phyloP scores from a whole-genome alignment of 2,329 filamentous ascomycete genomes.

The Monilinia polystroma region DNA sequence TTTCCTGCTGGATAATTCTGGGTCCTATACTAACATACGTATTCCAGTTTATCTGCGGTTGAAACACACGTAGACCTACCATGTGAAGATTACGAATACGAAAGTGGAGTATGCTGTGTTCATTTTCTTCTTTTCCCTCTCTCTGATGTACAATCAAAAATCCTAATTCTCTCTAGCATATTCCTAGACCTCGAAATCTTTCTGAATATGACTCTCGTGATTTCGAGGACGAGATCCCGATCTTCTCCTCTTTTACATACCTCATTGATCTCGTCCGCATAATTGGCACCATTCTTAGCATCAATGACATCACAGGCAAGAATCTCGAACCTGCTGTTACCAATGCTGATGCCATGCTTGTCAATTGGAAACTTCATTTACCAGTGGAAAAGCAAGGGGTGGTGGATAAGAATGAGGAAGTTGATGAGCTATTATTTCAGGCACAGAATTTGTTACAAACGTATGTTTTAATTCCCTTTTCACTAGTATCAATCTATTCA shows the following conservation, averaged over 20 bases:
- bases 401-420: conserved; percentile 42
- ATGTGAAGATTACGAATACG: conserved; percentile 46
- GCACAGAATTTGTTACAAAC: conserved; percentile 42
- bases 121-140: conserved; percentile 13
- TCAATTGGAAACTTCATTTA: conserved; percentile 44
- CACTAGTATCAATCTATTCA: neutral
- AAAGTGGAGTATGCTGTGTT: conserved; percentile 41
- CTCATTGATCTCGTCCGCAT: conserved; percentile 44
- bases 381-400: conserved; percentile 45
- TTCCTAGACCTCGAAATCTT: conserved; percentile 41
- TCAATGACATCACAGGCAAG: conserved; percentile 35
- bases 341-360: conserved; percentile 43
- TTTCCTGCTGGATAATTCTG: neutral
- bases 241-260: conserved; percentile 45
- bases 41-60: conserved; percentile 34
- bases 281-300: conserved; percentile 38
- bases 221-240: conserved; percentile 39
- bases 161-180: conserved; percentile 36
- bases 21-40: neutral
- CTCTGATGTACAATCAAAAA: conserved; percentile 8
- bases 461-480: conserved; percentile 35
- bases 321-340: conserved; percentile 36
- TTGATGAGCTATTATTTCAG: conserved; percentile 44
- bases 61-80: conserved; percentile 43
- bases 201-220: conserved; percentile 42